A percentile compares a stretch with the other conserved stretches of the same genome.
Conservation (phyloP, 2,329 filamentous ascomycete genomes). For the Calonectria multiphialidica region DNA sequence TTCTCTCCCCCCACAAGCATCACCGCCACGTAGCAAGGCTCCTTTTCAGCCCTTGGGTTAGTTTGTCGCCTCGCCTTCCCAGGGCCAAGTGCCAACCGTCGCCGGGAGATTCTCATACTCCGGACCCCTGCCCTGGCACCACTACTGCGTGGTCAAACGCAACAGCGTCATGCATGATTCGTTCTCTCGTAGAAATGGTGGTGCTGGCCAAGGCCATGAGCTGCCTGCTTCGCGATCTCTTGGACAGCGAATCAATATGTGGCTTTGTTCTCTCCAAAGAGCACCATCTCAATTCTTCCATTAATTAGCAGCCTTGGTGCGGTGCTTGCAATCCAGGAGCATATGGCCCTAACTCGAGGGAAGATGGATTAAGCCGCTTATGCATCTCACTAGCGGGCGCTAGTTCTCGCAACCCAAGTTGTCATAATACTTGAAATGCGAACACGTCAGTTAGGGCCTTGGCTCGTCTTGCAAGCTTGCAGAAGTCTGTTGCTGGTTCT, state of each 20-base stretch:
- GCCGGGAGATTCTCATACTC: neutral
- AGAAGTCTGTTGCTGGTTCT: too few relatives aligned
- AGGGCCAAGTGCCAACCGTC: neutral
- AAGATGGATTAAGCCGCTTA: neutral
- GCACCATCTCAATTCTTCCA: neutral
- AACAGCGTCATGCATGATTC: neutral
- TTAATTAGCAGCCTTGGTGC: neutral
- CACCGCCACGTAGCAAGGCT: constrained; percentile 22
- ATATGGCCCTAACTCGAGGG: neutral
- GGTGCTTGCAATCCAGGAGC: neutral
- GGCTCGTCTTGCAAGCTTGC: too few relatives aligned
- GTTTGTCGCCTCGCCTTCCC: neutral
- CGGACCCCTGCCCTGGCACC: neutral
- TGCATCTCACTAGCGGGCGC: neutral
- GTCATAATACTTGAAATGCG: neutral
- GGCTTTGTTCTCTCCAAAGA: neutral
- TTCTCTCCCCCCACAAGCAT: neutral
- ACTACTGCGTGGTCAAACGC: neutral
- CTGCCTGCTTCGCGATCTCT: neutral
- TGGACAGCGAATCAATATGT: neutral
- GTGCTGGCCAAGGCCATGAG: neutral
- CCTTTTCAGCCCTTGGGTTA: neutral
- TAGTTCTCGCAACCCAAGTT: neutral
- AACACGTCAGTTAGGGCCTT: neutral
- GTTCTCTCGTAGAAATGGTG: neutral